Evolutionary conservation across 1,284 basidiomycete genomes (phyloP), one percentile per base, ranked within the genome.

Genomic region (Veloporphyrellus conicus): DNA sequence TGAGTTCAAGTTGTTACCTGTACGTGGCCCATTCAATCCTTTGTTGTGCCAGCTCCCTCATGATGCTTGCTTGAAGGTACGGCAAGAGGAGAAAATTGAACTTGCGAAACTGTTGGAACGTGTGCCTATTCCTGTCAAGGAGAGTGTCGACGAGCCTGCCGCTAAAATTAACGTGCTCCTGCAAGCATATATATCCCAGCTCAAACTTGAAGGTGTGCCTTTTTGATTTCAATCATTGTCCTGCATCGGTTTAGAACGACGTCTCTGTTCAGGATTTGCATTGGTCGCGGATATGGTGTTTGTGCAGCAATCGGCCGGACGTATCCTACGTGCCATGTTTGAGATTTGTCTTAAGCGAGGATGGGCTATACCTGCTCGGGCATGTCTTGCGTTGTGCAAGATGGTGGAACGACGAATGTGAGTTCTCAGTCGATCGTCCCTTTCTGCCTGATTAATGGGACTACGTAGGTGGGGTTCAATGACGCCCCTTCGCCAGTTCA

Each of bases 281-380:
- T 83, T 99, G 16, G 90, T 98, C 15, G 93, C 95, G 2, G 95
- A 99, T 67, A 99, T 99, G 96, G 94, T 98, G 6, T 97, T 93
- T 61, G 84, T 95, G 5, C 88, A 91, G 57, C 91, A 94, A 63
- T 93, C 90, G 3, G 91, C 91, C 3, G 91, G 91, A 38, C 87
- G 90, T 75, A 98, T 99, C 60, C 73, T 99, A 33, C 90, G 94
- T 16, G 95, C 96, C 14, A 90, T 99, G 66, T 99, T 96, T 58
- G 95, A 99, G 71, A 99, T 99, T 46, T 99, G 95, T 66, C 73
- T 98, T 53, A 97, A 96, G 72, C 84, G 94, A 48, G 95, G 95
- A n/a, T 99, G 95, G 92, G 93, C 96, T 1, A 76, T 90, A 6
- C 90, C 95, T 0, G 92, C 93, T 1, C 87, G 92, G 54, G 85